A percentile compares a stretch with the other conserved stretches of the same genome.
phyloP scores from a whole-genome alignment of 352 stramenopile species.

The Thalassiosira exigua region DNA sequence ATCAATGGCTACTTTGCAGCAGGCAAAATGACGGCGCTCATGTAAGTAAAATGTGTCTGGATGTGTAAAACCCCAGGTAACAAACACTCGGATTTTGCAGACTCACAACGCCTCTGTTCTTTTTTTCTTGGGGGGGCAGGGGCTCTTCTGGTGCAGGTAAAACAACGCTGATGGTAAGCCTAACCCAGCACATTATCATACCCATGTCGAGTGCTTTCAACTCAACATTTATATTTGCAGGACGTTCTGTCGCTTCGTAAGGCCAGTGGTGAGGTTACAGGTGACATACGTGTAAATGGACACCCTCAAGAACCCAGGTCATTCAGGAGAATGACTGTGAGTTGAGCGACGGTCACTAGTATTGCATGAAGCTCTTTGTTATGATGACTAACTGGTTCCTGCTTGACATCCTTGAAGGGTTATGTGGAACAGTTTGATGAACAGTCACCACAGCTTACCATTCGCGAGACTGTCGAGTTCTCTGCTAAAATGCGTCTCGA shows the following conservation, averaged over 20 bases:
- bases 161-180: conserved; percentile 85
- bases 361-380: too few relatives aligned
- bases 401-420: too few relatives aligned
- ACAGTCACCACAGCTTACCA: conserved; percentile 85
- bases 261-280: conserved; percentile 87
- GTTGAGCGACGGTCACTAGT: too few relatives aligned
- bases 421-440: conserved; percentile 92
- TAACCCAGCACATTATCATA: background rate
- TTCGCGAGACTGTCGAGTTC: conserved; percentile 90
- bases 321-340: conserved; percentile 89
- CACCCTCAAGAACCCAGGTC: conserved; percentile 84
- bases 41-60: conserved; percentile 19
- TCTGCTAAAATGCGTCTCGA: conserved; percentile 88
- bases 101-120: background rate
- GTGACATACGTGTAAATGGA: conserved; percentile 90
- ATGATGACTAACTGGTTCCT: too few relatives aligned
- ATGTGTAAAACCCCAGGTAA: conserved; percentile 13
- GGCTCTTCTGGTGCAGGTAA: conserved; percentile 85
- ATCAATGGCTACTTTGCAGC: conserved; percentile 42
- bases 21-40: conserved; percentile 39
- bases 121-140: background rate
- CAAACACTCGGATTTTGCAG: conserved; percentile 16
- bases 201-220: conserved; percentile 54
- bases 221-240: conserved; percentile 68
- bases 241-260: conserved; percentile 93